Percentiles rank a stretch among this genome's conserved stretches.
Evolutionary conservation across 768 basidiomycete genomes (phyloP).

Genomic region (Boletellus ananiceps): DNA sequence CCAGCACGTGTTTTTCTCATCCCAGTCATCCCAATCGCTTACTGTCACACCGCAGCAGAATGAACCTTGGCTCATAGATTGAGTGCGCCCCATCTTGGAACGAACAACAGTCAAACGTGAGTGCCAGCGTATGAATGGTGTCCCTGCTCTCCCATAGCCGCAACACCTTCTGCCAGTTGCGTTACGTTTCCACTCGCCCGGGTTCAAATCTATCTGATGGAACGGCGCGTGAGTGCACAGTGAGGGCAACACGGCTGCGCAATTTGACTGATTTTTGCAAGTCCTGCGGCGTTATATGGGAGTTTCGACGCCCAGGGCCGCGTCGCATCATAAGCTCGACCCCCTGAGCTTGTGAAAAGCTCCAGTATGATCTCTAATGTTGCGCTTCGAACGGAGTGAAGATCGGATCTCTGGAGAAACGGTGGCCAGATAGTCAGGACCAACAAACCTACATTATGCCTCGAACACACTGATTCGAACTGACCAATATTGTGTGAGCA

Average conservation of each 20-base stretch:
- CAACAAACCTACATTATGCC: no score
- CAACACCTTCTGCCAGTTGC: constrained; percentile 73
- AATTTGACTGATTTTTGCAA: constrained; percentile 92
- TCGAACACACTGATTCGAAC: no score
- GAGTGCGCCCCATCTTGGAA: constrained; percentile 54
- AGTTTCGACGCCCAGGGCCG: constrained; percentile 57
- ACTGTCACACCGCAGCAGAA: constrained; percentile 66
- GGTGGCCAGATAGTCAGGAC: no score
- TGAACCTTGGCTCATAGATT: constrained; percentile 57
- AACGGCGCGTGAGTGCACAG: constrained; percentile 4
- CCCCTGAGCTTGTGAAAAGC: no score
- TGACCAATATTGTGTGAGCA: no score
- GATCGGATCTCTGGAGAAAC: no score
- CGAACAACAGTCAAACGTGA: constrained; percentile 12
- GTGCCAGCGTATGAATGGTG: not conserved
- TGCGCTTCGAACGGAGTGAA: no score
- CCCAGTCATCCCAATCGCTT: constrained; percentile 71
- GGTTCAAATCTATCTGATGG: constrained; percentile 64
- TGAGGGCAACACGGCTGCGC: constrained; percentile 11
- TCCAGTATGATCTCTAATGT: no score
- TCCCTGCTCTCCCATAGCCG: constrained; percentile 87
- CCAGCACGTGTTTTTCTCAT: constrained; percentile 88
- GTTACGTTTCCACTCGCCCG: constrained; percentile 79
- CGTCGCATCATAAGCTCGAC: no score
- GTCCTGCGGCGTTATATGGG: constrained; percentile 81